phyloP scores from a whole-genome alignment of 2,329 filamentous ascomycete species.

The Penicillium sp. region DNA sequence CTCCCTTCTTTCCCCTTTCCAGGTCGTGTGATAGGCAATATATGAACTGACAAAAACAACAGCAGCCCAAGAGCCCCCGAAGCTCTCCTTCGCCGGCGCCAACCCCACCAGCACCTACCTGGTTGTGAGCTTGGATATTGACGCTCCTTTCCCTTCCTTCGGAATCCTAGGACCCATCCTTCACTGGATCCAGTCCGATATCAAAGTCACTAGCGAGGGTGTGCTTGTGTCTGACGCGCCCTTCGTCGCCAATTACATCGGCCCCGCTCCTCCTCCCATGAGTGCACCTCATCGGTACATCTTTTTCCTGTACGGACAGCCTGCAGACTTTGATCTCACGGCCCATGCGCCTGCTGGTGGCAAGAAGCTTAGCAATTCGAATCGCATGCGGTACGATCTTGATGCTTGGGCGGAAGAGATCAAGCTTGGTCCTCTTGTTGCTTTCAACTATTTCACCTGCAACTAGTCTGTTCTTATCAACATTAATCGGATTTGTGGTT shows the following conservation, averaged over 20 bases:
- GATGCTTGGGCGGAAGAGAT: conserved; percentile 42
- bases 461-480: conserved; percentile 17
- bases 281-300: conserved; percentile 52
- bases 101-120: conserved; percentile 26
- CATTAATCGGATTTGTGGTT: background rate
- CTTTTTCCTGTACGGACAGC: conserved; percentile 54
- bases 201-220: conserved; percentile 15
- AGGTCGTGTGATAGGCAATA: background rate
- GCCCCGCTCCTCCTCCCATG: conserved; percentile 49
- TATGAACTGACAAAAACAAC: background rate
- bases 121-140: conserved; percentile 30
- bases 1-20: background rate
- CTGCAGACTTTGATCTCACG: conserved; percentile 38
- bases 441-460: conserved; percentile 41
- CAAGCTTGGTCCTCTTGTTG: conserved; percentile 35
- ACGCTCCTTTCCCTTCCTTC: conserved; percentile 34
- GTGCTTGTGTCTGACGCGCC: conserved; percentile 19
- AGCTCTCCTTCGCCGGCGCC: conserved; percentile 19
- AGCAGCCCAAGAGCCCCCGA: conserved; percentile 26
- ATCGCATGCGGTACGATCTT: conserved; percentile 47
- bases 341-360: conserved; percentile 38
- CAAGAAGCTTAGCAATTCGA: conserved; percentile 36
- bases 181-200: conserved; percentile 35
- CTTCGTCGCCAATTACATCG: conserved; percentile 43
- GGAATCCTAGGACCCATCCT: conserved; percentile 30